phyloP scores from a whole-genome alignment of 1,284 basidiomycete species.

The Cutaneotrichosporon arboriforme region DNA sequence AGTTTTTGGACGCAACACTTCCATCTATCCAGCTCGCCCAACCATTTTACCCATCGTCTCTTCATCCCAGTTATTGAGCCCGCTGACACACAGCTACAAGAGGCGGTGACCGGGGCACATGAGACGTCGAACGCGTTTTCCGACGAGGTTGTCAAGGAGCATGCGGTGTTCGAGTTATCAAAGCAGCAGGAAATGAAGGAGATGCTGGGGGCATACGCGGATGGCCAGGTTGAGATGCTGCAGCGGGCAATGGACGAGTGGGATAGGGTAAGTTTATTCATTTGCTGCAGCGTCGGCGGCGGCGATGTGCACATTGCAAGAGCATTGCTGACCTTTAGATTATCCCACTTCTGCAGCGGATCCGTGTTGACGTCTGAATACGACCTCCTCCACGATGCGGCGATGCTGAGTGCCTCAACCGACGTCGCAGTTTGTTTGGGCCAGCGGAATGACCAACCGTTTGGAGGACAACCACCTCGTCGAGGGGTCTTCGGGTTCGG shows the following conservation, averaged over 20 bases:
- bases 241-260: constrained; percentile 85
- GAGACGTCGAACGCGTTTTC: constrained; percentile 95
- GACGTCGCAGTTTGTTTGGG: too few species aligned
- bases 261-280: constrained; percentile 54
- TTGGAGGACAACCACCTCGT: too few species aligned
- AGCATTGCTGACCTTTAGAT: constrained; percentile 48
- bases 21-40: too few species aligned
- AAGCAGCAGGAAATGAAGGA: constrained; percentile 96
- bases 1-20: too few species aligned
- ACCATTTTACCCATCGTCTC: too few species aligned
- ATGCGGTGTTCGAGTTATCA: constrained; percentile 77
- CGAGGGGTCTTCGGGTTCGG: too few species aligned
- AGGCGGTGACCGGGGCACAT: constrained; percentile 88
- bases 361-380: constrained; percentile 78
- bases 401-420: too few species aligned
- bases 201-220: constrained; percentile 77
- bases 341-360: constrained; percentile 77
- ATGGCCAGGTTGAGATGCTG: constrained; percentile 93
- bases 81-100: constrained; percentile 64
- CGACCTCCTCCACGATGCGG: too few species aligned
- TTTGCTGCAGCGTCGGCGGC: too few species aligned
- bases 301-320: too few species aligned
- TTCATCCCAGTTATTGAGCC: too few species aligned
- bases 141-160: constrained; percentile 85
- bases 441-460: too few species aligned